Evolutionary conservation across 2,329 filamentous ascomycete genomes (phyloP), one percentile per base, ranked within the genome.

Genomic region (Xylaria sp.): DNA sequence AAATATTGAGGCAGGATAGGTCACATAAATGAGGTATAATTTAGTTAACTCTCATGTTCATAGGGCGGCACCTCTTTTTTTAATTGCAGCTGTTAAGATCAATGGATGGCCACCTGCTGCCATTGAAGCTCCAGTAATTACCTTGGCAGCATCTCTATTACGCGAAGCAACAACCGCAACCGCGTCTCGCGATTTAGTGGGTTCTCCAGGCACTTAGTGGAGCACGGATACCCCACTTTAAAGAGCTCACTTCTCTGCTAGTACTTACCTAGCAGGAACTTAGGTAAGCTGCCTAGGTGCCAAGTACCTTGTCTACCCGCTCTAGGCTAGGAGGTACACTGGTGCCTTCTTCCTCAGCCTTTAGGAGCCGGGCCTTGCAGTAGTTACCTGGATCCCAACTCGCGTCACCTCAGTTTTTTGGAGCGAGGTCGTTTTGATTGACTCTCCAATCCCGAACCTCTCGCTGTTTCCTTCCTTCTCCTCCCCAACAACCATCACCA

Each of bases 361-460:
- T 57, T 46, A 58, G 56, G 35, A 50, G 55, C 55, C 23, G 40
- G 37, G 21, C 40, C 25, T 57, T 17, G 35, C 56, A n/a, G n/a
- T n/a, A n/a, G n/a, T 28, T 53, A 37, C 57, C 42, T 47, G 40
- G 42, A 40, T 54, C 54, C 54, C 55, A 37, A 60, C 51, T 56
- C 69, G 69, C 70, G 70, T 72, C 67, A 68, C 69, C 67, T 69
- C 52, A 60, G 60, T 64, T 63, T 70, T 67, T 61, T 68, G 63
- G 65, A 58, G 66, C 61, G 61, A 51, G 61, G 53, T 58, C 55
- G 37, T 63, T 57, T 57, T 51, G 56, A 58, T 64, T 57, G 45
- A 49, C 37, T 59, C 49, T 60, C 52, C 54, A 80, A 57, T 83
- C 82, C 76, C 12, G 77, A 57, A 5, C 28, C 57, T 43, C 11